phyloP scores from a whole-genome alignment of 768 basidiomycete genomes.

The Mycena latifolia region DNA sequence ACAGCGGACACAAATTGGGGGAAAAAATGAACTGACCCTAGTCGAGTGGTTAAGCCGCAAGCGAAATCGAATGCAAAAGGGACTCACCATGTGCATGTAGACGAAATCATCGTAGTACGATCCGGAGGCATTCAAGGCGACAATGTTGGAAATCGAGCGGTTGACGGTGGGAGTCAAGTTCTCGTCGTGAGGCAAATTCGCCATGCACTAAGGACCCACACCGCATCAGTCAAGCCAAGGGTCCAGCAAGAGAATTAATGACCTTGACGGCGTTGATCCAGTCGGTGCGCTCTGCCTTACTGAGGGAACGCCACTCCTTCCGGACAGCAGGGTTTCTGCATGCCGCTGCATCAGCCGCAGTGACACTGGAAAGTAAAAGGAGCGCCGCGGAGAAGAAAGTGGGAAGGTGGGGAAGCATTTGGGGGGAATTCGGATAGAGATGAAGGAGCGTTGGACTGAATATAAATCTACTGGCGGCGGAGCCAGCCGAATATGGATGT shows the following conservation, averaged over 20 bases:
- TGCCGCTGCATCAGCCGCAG: background rate
- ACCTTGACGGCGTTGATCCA: slow-evolving; percentile 37
- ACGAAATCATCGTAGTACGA: slow-evolving; percentile 38
- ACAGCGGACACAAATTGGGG: background rate
- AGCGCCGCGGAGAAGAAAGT: background rate
- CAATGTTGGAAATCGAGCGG: slow-evolving; percentile 27
- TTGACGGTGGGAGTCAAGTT: slow-evolving; percentile 30
- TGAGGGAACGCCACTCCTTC: slow-evolving; percentile 39
- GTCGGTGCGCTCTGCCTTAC: slow-evolving; percentile 23
- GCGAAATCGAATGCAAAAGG: background rate
- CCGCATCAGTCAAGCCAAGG: background rate
- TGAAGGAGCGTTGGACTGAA: too few relatives aligned
- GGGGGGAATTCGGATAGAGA: background rate
- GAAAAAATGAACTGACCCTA: slow-evolving; percentile 17
- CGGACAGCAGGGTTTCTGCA: slow-evolving; percentile 35
- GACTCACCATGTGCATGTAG: slow-evolving; percentile 23
- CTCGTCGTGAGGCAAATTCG: slow-evolving; percentile 33
- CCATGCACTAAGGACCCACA: slow-evolving; percentile 30
- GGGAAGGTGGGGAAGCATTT: background rate
- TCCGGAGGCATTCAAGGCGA: slow-evolving; percentile 32
- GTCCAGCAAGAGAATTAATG: background rate
- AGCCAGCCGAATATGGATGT: too few relatives aligned
- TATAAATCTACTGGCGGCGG: too few relatives aligned
- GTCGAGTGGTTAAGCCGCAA: too few relatives aligned
- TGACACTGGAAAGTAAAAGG: background rate